Evolutionary conservation across 75 land plant genomes (phyloP).

Genomic region (Adiantum capillusveneris): DNA sequence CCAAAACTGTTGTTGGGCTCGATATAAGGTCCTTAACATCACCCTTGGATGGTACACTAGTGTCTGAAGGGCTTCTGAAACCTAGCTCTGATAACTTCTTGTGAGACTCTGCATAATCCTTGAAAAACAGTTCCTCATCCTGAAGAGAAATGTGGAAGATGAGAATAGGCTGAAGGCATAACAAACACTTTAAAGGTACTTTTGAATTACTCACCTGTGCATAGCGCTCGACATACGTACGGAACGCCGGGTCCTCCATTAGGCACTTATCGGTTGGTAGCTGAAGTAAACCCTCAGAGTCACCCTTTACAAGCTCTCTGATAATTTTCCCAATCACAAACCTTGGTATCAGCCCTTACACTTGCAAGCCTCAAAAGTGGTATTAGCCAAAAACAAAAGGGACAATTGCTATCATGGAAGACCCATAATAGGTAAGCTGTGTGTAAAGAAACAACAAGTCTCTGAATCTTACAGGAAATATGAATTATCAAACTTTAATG

Average conservation of each 20-base stretch:
- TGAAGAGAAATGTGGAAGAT: constrained; percentile 16
- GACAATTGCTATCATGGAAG: too few relatives aligned
- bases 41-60: constrained; percentile 8
- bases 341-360: too few relatives aligned
- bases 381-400: too few relatives aligned
- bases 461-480: constrained; percentile 64
- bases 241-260: constrained; percentile 80
- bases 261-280: constrained; percentile 85
- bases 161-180: too few relatives aligned
- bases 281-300: constrained; percentile 64
- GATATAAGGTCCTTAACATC: constrained; percentile 9
- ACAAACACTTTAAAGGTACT: too few relatives aligned
- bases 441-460: neutral
- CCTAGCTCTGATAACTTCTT: constrained; percentile 96
- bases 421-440: too few relatives aligned
- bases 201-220: constrained; percentile 84
- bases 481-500: constrained; percentile 92
- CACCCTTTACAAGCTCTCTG: constrained; percentile 78
- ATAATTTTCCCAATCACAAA: constrained; percentile 2
- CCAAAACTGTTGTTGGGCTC: constrained; percentile 33
- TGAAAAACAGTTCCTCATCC: constrained; percentile 94
- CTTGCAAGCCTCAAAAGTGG: too few relatives aligned
- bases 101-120: constrained; percentile 82
- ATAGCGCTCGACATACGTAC: constrained; percentile 81
- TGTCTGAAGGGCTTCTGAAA: constrained; percentile 30